Evolutionary conservation across 768 basidiomycete genomes (phyloP), one percentile per base, ranked within the genome.

Genomic region (Auricularia sp.): DNA sequence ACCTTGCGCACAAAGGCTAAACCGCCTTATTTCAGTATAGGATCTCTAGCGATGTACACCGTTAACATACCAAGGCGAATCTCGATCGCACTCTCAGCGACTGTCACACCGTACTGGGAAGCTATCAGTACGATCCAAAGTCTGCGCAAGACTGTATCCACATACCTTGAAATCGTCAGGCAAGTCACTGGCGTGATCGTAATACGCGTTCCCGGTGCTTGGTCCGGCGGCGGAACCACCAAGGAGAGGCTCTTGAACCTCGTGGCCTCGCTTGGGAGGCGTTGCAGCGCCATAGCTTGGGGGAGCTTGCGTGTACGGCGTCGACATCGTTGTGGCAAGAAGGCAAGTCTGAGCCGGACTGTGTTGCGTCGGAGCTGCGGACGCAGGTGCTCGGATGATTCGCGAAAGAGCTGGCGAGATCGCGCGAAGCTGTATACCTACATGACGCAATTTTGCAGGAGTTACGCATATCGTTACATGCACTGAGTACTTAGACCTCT

Each of bases 131-230:
- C 61, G 62, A 60, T 61, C 64, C 66, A 33, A 65, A 64, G 16
- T 61, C 44, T 62, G 60, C 11, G 11, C 7, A 39, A n/a, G 23
- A 16, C 8, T 44, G n/a, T 36, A 56, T 39, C 61, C 2, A 70
- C 77, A 29, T 66, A 91, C 91, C 83, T 95, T 93, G 84, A 97
- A 97, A 74, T 97, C 95, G 70, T 96, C 94, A 0, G 91, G 92
- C 59, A 93, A 71, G 68, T 93, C 92, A 59, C 83, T 79, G 4
- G 91, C 87, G 68, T 93, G 90, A 75, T 93, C 84, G 68, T 82
- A 90, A 68, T 86, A 80, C n/a, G 77, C 86, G 51, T 74, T 77
- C 65, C 80, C 78, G 2, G 70, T 67, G 63, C 83, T 78, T 21
- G 82, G 73, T 33, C 81, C 76, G 11, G 77, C 73, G 16, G 66